Conservation (phyloP, 2,329 filamentous ascomycete genomes). For the Colletotrichum sp. region DNA sequence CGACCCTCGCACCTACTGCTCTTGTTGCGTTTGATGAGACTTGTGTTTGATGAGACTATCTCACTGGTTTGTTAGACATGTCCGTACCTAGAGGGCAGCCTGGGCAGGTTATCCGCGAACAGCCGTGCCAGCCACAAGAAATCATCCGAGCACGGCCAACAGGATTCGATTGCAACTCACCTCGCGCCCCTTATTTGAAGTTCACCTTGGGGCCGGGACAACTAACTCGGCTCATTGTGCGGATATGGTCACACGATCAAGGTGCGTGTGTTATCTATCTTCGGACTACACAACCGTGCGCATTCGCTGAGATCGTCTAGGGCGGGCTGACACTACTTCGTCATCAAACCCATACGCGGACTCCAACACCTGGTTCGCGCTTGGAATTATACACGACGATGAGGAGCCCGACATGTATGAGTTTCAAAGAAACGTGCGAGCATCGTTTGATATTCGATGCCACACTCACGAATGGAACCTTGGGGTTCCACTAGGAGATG, state of each 20-base stretch:
- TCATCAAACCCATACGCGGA: not conserved
- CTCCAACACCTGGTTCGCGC: not conserved
- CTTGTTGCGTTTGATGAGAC: not conserved
- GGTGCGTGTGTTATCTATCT: not conserved
- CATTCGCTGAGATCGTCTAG: not conserved
- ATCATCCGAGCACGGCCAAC: not conserved
- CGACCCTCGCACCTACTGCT: not conserved
- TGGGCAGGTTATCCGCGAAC: accelerated
- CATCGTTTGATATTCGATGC: not conserved
- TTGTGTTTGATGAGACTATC: not conserved
- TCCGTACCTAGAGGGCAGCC: not conserved
- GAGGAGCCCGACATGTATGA: not conserved
- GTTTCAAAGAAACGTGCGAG: not conserved
- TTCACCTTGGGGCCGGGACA: not conserved
- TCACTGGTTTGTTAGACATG: not conserved
- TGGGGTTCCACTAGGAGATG: not conserved
- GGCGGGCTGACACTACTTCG: not conserved
- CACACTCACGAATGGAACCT: not conserved
- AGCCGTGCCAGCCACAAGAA: not conserved
- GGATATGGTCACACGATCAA: not conserved
- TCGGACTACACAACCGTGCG: accelerated
- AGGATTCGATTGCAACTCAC: not conserved
- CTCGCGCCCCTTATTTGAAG: not conserved
- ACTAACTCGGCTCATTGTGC: not conserved
- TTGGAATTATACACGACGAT: accelerated